Evolutionary conservation across 129 eudicot genomes (phyloP).

Genomic region (Tanacetum coccineum): DNA sequence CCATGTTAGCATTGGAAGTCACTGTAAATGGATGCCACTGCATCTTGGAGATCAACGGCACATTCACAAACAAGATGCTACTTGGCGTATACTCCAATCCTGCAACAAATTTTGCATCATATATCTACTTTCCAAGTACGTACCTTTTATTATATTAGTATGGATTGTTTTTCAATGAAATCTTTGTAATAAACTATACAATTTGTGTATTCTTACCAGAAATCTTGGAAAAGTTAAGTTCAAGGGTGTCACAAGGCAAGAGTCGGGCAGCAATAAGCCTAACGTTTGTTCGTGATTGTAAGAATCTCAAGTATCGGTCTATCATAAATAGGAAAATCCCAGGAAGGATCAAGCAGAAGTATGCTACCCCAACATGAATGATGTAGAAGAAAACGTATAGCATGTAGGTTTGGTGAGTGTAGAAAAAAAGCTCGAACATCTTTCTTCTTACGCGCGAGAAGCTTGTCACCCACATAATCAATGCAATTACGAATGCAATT

Average conservation of each 20-base stretch:
- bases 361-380: constrained; percentile 63
- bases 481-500: constrained; percentile 40
- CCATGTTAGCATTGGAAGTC: constrained; percentile 46
- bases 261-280: constrained; percentile 48
- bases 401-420: constrained; percentile 58
- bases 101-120: constrained; percentile 16
- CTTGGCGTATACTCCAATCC: constrained; percentile 49
- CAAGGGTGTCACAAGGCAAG: constrained; percentile 44
- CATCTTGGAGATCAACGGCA: constrained; percentile 54
- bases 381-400: constrained; percentile 45
- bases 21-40: constrained; percentile 81
- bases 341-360: constrained; percentile 55
- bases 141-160: background rate
- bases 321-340: constrained; percentile 70
- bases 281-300: constrained; percentile 48
- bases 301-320: constrained; percentile 59
- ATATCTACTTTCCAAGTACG: background rate
- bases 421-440: constrained; percentile 65
- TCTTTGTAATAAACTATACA: no score
- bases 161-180: background rate
- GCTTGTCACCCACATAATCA: constrained; percentile 58
- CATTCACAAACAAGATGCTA: constrained; percentile 57
- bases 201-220: constrained; percentile 28
- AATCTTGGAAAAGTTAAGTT: constrained; percentile 58
- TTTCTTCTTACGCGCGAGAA: constrained; percentile 46